A percentile compares a stretch with the other conserved stretches of the same genome.
phyloP scores from a whole-genome alignment of 805 yeast genomes.

The Jamesozyma jinghongensis region DNA sequence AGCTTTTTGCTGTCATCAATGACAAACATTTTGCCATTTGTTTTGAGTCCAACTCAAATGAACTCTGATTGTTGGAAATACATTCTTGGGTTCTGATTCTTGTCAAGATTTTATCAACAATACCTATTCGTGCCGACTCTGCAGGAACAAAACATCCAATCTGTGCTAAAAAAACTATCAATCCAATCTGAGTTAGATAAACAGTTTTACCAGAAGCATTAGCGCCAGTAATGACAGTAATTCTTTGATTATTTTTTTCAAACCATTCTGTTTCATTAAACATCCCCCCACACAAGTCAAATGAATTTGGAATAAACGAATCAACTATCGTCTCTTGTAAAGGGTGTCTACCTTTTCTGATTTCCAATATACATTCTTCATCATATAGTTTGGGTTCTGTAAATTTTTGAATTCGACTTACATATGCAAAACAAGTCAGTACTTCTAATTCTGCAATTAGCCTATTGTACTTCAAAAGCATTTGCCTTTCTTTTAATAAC shows the following conservation, averaged over 20 bases:
- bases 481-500: conserved; percentile 8
- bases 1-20: conserved; percentile 32
- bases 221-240: conserved; percentile 40
- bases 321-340: conserved; percentile 35
- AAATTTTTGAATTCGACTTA: conserved; percentile 23
- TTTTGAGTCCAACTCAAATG: conserved; percentile 42
- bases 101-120: conserved; percentile 40
- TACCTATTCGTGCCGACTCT: conserved; percentile 35
- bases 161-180: conserved; percentile 42
- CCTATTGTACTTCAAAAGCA: conserved; percentile 15
- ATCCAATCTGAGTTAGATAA: conserved; percentile 39
- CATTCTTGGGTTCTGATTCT: conserved; percentile 37
- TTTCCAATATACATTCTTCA: conserved; percentile 20
- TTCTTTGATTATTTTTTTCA: conserved; percentile 15
- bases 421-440: conserved; percentile 29
- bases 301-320: conserved; percentile 38
- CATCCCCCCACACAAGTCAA: conserved; percentile 22
- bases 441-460: conserved; percentile 33
- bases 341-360: conserved; percentile 40
- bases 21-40: conserved; percentile 38
- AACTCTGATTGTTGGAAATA: conserved; percentile 34
- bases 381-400: conserved; percentile 28
- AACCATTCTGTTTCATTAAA: conserved; percentile 7
- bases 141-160: conserved; percentile 51
- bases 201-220: conserved; percentile 48